These are phyloP conservation scores for Endocalyx cinctus DNA, from an alignment of 2,329 filamentous ascomycete genomes.

Conservation along the genomic window DNA sequence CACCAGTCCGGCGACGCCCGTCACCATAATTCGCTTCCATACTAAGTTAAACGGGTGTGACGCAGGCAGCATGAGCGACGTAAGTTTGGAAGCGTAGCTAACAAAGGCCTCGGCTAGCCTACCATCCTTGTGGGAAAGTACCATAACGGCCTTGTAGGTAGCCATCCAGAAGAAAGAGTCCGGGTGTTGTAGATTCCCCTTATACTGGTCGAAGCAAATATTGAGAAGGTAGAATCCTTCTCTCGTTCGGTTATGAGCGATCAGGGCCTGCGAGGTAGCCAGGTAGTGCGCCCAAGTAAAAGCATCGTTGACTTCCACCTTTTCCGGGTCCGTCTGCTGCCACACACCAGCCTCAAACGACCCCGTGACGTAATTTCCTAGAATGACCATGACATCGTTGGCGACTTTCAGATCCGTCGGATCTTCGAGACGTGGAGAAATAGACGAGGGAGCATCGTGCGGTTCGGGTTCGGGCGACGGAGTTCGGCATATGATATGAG, in stretches of 20 bases:
- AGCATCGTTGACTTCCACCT: constrained; percentile 19
- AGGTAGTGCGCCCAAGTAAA: constrained; percentile 26
- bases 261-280: constrained; percentile 22
- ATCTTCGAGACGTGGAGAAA: constrained; percentile 19
- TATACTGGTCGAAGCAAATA: constrained; percentile 24
- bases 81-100: constrained; percentile 21
- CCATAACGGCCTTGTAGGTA: constrained; percentile 23
- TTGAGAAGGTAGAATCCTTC: constrained; percentile 22
- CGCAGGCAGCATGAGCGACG: constrained; percentile 16
- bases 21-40: constrained; percentile 22
- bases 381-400: constrained; percentile 24
- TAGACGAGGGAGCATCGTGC: constrained; percentile 12
- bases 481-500: constrained; percentile 21
- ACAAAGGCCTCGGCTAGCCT: constrained; percentile 21
- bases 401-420: constrained; percentile 20
- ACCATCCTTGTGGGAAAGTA: constrained; percentile 18
- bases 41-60: constrained; percentile 22
- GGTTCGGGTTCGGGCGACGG: constrained; percentile 21
- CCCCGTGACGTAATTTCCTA: constrained; percentile 19
- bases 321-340: constrained; percentile 13
- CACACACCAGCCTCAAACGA: constrained; percentile 19
- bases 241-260: constrained; percentile 20
- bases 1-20: constrained; percentile 18
- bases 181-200: constrained; percentile 18
- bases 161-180: constrained; percentile 26